Conservation (phyloP, 805 yeast species). For the Yarrowia bubula region DNA sequence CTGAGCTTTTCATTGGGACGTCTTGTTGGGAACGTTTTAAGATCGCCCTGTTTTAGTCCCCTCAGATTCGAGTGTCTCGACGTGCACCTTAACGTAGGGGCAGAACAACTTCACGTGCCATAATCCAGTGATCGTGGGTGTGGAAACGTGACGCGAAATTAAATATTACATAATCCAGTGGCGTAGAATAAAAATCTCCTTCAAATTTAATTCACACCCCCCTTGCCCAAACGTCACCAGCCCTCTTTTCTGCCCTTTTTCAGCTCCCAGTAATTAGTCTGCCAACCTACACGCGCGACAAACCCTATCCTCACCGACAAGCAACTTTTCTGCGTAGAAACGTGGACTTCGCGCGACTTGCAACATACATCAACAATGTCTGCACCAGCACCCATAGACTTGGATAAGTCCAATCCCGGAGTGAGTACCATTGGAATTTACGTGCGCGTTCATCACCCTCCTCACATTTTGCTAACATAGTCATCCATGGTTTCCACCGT, state of each 20-base stretch:
- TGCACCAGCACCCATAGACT: slow-evolving; percentile 22
- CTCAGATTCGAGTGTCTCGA: neutral
- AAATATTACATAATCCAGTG: too few relatives aligned
- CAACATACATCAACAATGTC: slow-evolving; percentile 20
- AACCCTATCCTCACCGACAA: slow-evolving; percentile 23
- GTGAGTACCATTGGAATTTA: neutral
- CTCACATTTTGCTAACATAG: neutral
- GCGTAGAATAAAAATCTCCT: neutral
- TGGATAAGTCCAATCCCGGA: slow-evolving; percentile 26
- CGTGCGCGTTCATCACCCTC: neutral
- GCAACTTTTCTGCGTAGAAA: slow-evolving; percentile 21
- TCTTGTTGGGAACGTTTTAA: neutral
- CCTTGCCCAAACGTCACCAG: neutral
- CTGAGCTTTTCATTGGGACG: neutral
- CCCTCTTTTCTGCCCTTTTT: neutral
- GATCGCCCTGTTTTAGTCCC: neutral
- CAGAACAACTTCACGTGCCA: slow-evolving; percentile 2
- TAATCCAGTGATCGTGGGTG: neutral
- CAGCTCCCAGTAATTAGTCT: slow-evolving; percentile 1
- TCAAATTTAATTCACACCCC: neutral
- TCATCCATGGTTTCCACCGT: slow-evolving; percentile 26
- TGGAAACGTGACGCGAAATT: too few relatives aligned
- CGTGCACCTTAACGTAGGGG: slow-evolving; percentile 6
- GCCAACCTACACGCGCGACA: slow-evolving; percentile 17
- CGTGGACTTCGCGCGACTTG: slow-evolving; percentile 26